Conservation (phyloP, 805 yeast species). For the Saccharomycopsis malanga region DNA sequence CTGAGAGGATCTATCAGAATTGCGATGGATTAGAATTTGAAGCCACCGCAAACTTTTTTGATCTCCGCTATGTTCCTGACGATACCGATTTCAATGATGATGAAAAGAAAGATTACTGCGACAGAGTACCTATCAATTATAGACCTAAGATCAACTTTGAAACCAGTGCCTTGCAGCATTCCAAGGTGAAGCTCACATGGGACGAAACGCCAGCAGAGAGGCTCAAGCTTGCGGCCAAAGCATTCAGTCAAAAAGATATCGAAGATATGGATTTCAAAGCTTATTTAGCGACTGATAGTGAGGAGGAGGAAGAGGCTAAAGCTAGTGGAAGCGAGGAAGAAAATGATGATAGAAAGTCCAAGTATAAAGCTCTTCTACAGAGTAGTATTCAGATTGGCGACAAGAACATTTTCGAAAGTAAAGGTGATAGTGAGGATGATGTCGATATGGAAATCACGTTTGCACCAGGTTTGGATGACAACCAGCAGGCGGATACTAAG, state of each 20-base stretch:
- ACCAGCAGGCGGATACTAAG: slow-evolving; percentile 27
- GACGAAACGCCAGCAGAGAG: slow-evolving; percentile 96
- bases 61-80: slow-evolving; percentile 86
- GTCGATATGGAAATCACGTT: slow-evolving; percentile 95
- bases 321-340: slow-evolving; percentile 49
- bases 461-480: slow-evolving; percentile 71
- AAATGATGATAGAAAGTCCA: slow-evolving; percentile 39
- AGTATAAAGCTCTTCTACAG: slow-evolving; percentile 55
- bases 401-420: slow-evolving; percentile 31
- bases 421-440: slow-evolving; percentile 43
- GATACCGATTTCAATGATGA: slow-evolving; percentile 76
- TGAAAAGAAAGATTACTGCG: slow-evolving; percentile 67
- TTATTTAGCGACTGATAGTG: slow-evolving; percentile 75
- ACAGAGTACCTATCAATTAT: slow-evolving; percentile 66
- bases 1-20: slow-evolving; percentile 68
- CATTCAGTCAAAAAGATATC: slow-evolving; percentile 81
- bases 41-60: slow-evolving; percentile 91
- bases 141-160: slow-evolving; percentile 70
- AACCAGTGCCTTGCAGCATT: slow-evolving; percentile 93
- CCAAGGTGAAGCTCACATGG: slow-evolving; percentile 95
- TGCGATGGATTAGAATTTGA: slow-evolving; percentile 96
- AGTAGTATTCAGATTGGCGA: slow-evolving; percentile 32
- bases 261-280: slow-evolving; percentile 91
- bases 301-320: slow-evolving; percentile 46
- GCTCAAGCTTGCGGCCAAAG: slow-evolving; percentile 62